Evolutionary conservation across 2,329 filamentous ascomycete species (phyloP), one percentile per base, ranked within the genome.

Genomic region (Chaetomiaceae sp.): DNA sequence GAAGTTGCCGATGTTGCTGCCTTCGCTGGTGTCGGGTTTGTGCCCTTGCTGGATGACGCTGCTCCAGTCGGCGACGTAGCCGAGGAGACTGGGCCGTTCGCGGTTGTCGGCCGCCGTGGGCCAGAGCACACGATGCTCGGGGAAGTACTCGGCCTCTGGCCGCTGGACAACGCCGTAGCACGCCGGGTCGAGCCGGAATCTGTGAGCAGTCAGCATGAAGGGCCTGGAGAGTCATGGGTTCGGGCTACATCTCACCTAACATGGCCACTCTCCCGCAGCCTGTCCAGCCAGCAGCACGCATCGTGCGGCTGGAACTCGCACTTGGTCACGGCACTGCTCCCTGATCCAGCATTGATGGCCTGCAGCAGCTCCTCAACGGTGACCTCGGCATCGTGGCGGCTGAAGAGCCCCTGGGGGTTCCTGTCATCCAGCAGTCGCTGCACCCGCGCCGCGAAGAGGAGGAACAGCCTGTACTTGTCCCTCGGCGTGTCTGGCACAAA

Each of bases 391-490:
- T 58, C 42, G 4, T 38, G 36, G 4, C 42, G 37, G 8, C 47
- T 45, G 27, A 67, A 63, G 10, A 66, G 49, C 3, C 53, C 51
- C 4, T 46, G 26, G 2, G 55, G 52, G 30, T 58, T 55, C 12
- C 41, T 48, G 33, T 67, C 61, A 30, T 64, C 57, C 37, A 68
- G 53, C 14, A 66, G 40, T 38, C 54, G 55, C 52, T 61, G 54
- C 38, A 69, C 50, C 12, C 64, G 56, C 11, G 49, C 52, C 3
- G 59, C 58, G 49, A 69, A 69, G 17, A 60, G 55, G 12, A 55
- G 54, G 44, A 62, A 66, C 20, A 65, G 50, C 15, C 53, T 44
- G 14, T 57, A 57, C 36, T 58, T 56, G 9, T 56, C 52, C 20
- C 50, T 49, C n/a, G 55, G 50, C 32, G n/a, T 29, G 30, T 50